These are phyloP conservation scores for Thielaviopsis punctulata DNA, from an alignment of 2,329 filamentous ascomycete species.

Conservation along the genomic window DNA sequence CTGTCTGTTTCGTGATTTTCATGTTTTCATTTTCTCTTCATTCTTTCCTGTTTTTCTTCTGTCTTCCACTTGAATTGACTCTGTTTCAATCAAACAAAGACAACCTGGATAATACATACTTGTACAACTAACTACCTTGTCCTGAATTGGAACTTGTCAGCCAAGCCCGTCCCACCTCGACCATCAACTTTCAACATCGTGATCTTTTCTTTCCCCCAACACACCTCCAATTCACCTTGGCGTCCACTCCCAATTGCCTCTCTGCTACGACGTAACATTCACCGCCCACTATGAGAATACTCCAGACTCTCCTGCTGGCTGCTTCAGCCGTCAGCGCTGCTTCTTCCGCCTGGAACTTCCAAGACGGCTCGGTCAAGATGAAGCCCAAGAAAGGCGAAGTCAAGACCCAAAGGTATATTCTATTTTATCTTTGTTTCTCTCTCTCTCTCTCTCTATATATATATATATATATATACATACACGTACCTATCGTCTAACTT, in stretches of 20 bases:
- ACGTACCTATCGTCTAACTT: background rate
- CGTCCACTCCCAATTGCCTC: background rate
- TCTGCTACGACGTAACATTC: background rate
- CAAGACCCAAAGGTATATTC: slow-evolving; percentile 48
- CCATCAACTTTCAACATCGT: too few relatives aligned
- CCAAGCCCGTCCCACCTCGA: too few relatives aligned
- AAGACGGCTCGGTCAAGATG: slow-evolving; percentile 52
- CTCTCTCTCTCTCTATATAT: background rate
- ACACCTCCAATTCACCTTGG: background rate
- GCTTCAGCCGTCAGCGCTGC: slow-evolving; percentile 34
- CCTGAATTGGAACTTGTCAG: too few relatives aligned
- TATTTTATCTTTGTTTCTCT: background rate
- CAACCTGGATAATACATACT: too few relatives aligned
- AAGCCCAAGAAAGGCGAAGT: slow-evolving; percentile 45
- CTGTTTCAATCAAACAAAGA: too few relatives aligned
- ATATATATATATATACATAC: background rate
- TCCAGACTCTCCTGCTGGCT: slow-evolving; percentile 25
- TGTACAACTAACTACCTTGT: too few relatives aligned
- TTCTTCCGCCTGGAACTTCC: slow-evolving; percentile 52
- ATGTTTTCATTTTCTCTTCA: too few relatives aligned
- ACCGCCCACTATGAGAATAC: slow-evolving; percentile 7
- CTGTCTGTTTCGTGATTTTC: too few relatives aligned
- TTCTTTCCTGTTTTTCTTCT: too few relatives aligned
- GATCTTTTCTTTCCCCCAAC: too few relatives aligned
- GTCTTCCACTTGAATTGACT: too few relatives aligned